Conservation (phyloP, 768 basidiomycete species). For the Boletus rufocinnamomeus region DNA sequence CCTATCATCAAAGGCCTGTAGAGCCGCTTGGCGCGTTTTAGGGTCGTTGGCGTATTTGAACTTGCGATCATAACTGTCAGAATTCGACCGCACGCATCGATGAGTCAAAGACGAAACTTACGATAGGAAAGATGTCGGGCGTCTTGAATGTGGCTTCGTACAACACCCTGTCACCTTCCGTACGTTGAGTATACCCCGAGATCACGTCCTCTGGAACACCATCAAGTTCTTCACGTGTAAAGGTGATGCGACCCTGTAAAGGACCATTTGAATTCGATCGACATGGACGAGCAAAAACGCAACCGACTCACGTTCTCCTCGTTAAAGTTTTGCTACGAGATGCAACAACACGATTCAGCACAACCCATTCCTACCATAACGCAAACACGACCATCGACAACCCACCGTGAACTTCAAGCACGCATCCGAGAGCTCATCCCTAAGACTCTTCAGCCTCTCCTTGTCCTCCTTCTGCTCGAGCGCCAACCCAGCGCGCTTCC, state of each 20-base stretch:
- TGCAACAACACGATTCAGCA: background rate
- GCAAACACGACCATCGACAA: background rate
- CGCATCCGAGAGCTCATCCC: conserved; percentile 75
- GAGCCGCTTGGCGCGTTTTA: conserved; percentile 64
- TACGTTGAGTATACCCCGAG: conserved; percentile 71
- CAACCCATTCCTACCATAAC: background rate
- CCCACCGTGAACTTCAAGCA: conserved; percentile 80
- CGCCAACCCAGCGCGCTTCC: conserved; percentile 76
- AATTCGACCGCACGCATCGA: background rate
- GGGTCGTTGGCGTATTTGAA: conserved; percentile 80
- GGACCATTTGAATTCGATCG: conserved; percentile 6
- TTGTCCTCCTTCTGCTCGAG: conserved; percentile 62
- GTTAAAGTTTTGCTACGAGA: conserved; percentile 78
- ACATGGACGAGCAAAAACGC: no score
- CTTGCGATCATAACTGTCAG: conserved; percentile 38
- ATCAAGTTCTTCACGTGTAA: conserved; percentile 72
- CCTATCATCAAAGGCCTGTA: conserved; percentile 68
- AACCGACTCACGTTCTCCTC: conserved; percentile 68
- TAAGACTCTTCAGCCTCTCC: conserved; percentile 54
- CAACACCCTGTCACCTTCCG: conserved; percentile 55
- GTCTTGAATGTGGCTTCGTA: conserved; percentile 82
- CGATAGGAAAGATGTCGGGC: conserved; percentile 78
- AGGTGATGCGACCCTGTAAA: conserved; percentile 56
- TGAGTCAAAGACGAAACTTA: conserved; percentile 33
- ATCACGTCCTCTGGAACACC: conserved; percentile 82